Evolutionary conservation across 768 basidiomycete species (phyloP).

Genomic region (Coprinopsis marcescibilis): DNA sequence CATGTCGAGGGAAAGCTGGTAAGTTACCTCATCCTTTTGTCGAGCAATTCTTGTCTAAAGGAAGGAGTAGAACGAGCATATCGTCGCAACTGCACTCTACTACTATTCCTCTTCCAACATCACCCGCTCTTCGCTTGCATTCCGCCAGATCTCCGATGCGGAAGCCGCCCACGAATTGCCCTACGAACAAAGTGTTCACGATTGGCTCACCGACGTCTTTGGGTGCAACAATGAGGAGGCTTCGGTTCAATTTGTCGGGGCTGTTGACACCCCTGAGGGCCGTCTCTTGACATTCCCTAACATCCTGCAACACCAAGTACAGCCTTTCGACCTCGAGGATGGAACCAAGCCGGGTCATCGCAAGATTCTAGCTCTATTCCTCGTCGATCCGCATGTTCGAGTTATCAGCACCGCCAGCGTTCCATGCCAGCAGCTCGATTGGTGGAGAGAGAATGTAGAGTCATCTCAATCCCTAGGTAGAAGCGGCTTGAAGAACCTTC

Average conservation of each 20-base stretch:
- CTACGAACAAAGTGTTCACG: conserved; percentile 18
- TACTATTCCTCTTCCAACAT: conserved; percentile 29
- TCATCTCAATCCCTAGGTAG: not conserved
- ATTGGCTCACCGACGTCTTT: conserved; percentile 18
- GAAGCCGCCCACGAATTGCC: conserved; percentile 3
- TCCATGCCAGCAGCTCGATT: conserved; percentile 23
- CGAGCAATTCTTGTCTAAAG: conserved; percentile 13
- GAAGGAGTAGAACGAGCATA: conserved; percentile 21
- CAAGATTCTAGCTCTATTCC: conserved; percentile 35
- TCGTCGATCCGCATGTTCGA: conserved; percentile 27
- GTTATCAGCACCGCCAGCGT: conserved; percentile 22
- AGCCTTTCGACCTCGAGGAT: conserved; percentile 29
- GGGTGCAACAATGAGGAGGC: conserved; percentile 12
- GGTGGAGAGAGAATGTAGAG: conserved; percentile 20
- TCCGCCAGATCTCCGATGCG: conserved; percentile 11
- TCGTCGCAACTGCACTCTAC: conserved; percentile 22
- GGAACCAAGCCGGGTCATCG: conserved; percentile 30
- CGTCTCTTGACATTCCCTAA: conserved; percentile 32
- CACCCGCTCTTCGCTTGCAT: conserved; percentile 17
- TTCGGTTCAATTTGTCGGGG: conserved; percentile 20
- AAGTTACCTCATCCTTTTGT: conserved; percentile 1
- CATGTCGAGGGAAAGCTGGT: conserved; percentile 17
- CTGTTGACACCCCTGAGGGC: conserved; percentile 22
- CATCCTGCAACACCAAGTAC: conserved; percentile 30
- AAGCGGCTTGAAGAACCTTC: conserved; percentile 17